Conservation (phyloP, 305 asterid genomes). For the Fraxinus angustifolia region DNA sequence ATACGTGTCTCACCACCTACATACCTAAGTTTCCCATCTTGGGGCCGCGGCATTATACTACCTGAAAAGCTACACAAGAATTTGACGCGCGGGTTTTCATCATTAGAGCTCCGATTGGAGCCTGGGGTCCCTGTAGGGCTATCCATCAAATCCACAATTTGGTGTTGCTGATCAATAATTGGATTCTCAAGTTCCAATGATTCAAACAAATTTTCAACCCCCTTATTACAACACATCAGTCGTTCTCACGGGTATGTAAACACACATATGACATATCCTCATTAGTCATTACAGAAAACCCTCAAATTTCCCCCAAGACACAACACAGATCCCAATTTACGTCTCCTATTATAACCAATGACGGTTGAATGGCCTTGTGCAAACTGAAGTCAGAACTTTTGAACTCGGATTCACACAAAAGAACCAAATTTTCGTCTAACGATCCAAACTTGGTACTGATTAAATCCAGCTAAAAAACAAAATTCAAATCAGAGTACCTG, state of each 20-base stretch:
- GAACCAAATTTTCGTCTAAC: background rate
- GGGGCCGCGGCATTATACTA: conserved; percentile 86
- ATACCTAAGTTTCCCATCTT: conserved; percentile 89
- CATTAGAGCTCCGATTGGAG: conserved; percentile 44
- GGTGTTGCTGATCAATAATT: conserved; percentile 28
- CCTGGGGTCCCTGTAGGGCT: conserved; percentile 45
- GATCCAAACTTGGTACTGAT: background rate
- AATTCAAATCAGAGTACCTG: background rate
- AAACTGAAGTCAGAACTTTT: background rate
- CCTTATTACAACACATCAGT: conserved; percentile 36
- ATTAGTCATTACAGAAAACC: background rate
- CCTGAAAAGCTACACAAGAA: conserved; percentile 90
- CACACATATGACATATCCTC: conserved; percentile 11
- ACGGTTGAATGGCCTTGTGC: background rate
- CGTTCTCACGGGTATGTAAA: conserved; percentile 23
- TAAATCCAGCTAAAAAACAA: background rate
- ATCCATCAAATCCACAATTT: conserved; percentile 51
- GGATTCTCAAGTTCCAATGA: conserved; percentile 26
- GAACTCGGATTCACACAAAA: background rate
- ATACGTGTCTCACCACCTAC: conserved; percentile 98
- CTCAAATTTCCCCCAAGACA: background rate
- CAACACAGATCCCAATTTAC: background rate
- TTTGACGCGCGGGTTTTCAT: conserved; percentile 68
- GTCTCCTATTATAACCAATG: background rate
- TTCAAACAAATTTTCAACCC: conserved; percentile 24